Evolutionary conservation across 495 filamentous ascomycete genomes (phyloP).

Genomic region (Extremus antarcticus): DNA sequence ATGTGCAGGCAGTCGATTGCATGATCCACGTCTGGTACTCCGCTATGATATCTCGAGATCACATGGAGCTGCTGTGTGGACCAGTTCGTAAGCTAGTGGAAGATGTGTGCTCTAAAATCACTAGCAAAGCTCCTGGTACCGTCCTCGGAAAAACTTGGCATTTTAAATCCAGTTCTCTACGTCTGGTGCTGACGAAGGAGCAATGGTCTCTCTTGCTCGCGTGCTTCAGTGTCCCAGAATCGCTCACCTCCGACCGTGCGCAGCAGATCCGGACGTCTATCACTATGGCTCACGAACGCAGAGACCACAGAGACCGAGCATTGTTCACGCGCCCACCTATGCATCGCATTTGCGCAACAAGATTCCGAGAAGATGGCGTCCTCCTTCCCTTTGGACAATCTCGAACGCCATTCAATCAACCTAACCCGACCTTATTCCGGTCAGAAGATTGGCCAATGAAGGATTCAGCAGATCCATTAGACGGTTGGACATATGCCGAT

Average conservation of each 20-base stretch:
- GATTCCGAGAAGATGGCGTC: slow-evolving; percentile 23
- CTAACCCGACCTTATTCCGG: slow-evolving; percentile 27
- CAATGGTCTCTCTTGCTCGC: slow-evolving; percentile 15
- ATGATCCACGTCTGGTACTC: slow-evolving; percentile 36
- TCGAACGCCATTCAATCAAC: slow-evolving; percentile 14
- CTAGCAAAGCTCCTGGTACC: slow-evolving; percentile 6
- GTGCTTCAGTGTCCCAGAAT: slow-evolving; percentile 13
- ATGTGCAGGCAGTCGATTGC: slow-evolving; percentile 19
- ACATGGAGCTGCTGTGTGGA: no score
- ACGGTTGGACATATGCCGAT: slow-evolving; percentile 21
- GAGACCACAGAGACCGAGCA: slow-evolving; percentile 19
- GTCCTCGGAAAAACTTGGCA: slow-evolving; percentile 21
- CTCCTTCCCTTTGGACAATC: slow-evolving; percentile 23
- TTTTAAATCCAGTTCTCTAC: slow-evolving; percentile 2
- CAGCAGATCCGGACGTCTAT: slow-evolving; percentile 6
- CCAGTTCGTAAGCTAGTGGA: slow-evolving; percentile 23
- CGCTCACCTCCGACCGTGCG: slow-evolving; percentile 6
- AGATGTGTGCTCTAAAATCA: slow-evolving; percentile 24
- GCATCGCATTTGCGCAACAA: slow-evolving; percentile 11
- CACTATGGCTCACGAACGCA: slow-evolving; percentile 11
- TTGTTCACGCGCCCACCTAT: slow-evolving; percentile 7
- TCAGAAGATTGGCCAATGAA: slow-evolving; percentile 20
- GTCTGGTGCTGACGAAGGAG: slow-evolving; percentile 17
- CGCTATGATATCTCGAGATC: no score
- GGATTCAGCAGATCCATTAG: slow-evolving; percentile 22